Base-by-base conservation (phyloP, 306 rosid species). In the Ammopiptanthus mongolicus region DNA sequence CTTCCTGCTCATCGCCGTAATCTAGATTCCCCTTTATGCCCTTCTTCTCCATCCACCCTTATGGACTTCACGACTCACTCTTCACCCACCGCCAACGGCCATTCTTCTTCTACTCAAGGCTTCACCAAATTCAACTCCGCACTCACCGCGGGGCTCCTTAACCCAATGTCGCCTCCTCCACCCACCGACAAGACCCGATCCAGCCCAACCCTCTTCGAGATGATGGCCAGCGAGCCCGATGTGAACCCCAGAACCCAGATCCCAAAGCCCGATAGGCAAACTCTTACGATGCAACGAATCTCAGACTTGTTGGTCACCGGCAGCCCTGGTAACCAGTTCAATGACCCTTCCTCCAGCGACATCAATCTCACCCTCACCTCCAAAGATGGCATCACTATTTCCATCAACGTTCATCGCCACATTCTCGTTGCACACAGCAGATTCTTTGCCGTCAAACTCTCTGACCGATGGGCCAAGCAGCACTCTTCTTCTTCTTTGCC, bases 181-280 rank as follows among this genome's bases (percentile, higher is more conserved):
- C 44, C 44, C 3, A 1, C 44, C 44, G 44, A 39, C 12, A 39
- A 39, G 9, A 8, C 44, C 84, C 89, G 97, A 78, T 86, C 98
- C 69, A 91, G 97, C 82, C 97, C 96, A 9, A 87, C 97, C 17
- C 97, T 95, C 44, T 90, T 85, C 34, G 97, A 92, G 56, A 92
- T 95, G 97, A 95, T 95, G 99, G 93, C 95, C 5, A 87, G 78
- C 77, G 98, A 96, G 79, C 96, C 96, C 67, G 98, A 92, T 2
- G 55, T 88, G 36, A 86, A 86, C 0, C 88, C 88, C 0, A 87
- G 86, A 70, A 36, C 85, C 34, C 96, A 85, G 88, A 91, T 88
- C 90, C 86, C 88, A 31, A 31, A 3, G 1, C 41, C 41, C 42
- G 42, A 95, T 67, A 82, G 80, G 50, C 91, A 90, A 52, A 87